Evolutionary conservation across 1,284 basidiomycete species (phyloP).

Genomic region (Pseudozyma hubeiensis): DNA sequence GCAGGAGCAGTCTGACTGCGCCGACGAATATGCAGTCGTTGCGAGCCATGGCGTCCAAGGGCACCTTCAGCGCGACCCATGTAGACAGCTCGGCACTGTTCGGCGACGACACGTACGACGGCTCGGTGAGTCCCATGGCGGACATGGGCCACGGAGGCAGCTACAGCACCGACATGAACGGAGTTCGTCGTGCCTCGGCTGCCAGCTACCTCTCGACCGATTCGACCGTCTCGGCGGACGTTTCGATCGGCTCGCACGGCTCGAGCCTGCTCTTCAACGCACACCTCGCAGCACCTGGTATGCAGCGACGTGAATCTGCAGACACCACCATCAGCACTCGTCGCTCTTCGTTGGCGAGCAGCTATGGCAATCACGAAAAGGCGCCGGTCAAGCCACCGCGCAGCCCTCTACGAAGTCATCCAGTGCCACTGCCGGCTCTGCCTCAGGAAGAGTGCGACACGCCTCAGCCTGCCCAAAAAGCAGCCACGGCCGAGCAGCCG

Average conservation of each 20-base stretch:
- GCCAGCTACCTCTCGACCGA: constrained; percentile 33
- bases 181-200: constrained; percentile 23
- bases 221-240: constrained; percentile 33
- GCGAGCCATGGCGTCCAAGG: constrained; percentile 14
- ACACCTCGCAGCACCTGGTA: constrained; percentile 20
- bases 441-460: constrained; percentile 16
- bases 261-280: constrained; percentile 40
- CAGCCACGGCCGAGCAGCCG: background rate
- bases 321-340: constrained; percentile 32
- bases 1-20: constrained; percentile 19
- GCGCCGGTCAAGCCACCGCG: constrained; percentile 23
- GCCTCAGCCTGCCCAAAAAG: constrained; percentile 9
- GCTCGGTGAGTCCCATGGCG: constrained; percentile 35
- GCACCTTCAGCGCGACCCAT: constrained; percentile 28
- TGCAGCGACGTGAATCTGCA: constrained; percentile 18
- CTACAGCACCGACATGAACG: constrained; percentile 5
- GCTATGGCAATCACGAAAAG: constrained; percentile 13
- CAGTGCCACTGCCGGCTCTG: constrained; percentile 11
- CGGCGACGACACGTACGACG: constrained; percentile 28
- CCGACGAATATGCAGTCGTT: background rate
- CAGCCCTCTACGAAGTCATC: constrained; percentile 24
- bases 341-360: constrained; percentile 40
- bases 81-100: constrained; percentile 21
- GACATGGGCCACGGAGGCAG: constrained; percentile 30
- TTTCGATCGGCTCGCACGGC: constrained; percentile 29